Conservation (phyloP, 345 rosid genomes). For the Passiflora organensis region DNA sequence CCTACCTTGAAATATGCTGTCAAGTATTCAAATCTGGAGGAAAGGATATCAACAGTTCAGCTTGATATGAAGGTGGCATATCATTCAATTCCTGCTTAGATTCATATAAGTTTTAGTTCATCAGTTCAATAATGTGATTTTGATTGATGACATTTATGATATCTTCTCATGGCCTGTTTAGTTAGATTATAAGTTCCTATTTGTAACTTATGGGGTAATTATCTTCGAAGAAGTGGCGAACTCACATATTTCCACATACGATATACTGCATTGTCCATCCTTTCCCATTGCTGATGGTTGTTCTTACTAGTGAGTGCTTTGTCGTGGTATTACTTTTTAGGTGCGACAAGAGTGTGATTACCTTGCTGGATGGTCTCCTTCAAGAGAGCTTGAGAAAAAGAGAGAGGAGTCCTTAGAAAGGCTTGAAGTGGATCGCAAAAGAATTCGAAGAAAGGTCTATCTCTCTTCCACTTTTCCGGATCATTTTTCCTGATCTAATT, state of each 20-base stretch:
- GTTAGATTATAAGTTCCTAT: too few relatives aligned
- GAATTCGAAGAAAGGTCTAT: constrained; percentile 60
- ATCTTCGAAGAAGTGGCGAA: neutral
- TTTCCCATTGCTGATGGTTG: neutral
- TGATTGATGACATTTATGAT: too few relatives aligned
- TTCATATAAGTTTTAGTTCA: too few relatives aligned
- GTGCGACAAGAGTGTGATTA: constrained; percentile 73
- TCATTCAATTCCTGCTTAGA: too few relatives aligned
- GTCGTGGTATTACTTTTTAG: constrained; percentile 25
- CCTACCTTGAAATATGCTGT: constrained; percentile 67
- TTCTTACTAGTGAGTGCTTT: neutral
- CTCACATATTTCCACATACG: neutral
- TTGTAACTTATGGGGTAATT: too few relatives aligned
- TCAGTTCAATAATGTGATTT: too few relatives aligned
- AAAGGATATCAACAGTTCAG: constrained; percentile 50
- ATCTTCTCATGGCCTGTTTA: too few relatives aligned
- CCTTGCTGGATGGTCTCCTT: constrained; percentile 54
- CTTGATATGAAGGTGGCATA: constrained; percentile 64
- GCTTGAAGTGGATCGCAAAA: constrained; percentile 47
- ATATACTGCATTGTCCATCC: neutral
- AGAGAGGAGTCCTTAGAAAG: constrained; percentile 34
- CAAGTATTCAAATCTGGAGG: constrained; percentile 51
- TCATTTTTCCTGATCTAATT: neutral
- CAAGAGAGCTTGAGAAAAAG: constrained; percentile 40
- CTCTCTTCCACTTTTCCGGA: neutral